These are phyloP conservation scores for Lactuca sativa DNA, from an alignment of 129 eudicot genomes.

Conservation along the genomic window DNA sequence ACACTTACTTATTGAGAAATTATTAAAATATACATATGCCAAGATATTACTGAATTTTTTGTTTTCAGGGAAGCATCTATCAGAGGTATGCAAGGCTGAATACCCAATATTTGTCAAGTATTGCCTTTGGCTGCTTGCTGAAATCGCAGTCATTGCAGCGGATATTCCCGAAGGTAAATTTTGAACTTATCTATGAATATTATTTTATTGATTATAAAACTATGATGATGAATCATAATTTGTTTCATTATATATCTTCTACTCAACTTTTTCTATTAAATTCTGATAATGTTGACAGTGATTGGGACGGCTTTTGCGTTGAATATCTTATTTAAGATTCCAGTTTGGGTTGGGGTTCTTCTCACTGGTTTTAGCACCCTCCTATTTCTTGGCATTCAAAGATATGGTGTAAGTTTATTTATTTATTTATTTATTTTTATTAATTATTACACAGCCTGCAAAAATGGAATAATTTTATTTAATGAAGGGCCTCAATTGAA, in stretches of 20 bases:
- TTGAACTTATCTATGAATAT: not conserved
- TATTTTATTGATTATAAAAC: not conserved
- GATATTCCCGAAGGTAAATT: conserved; percentile 74
- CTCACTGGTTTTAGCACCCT: conserved; percentile 88
- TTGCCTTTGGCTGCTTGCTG: conserved; percentile 52
- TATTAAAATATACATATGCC: not conserved
- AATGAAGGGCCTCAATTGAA: not conserved
- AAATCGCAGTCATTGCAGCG: conserved; percentile 54
- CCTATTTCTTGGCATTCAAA: conserved; percentile 83
- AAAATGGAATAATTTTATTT: not conserved
- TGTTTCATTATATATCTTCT: conserved; percentile 2
- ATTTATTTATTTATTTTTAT: too few relatives aligned
- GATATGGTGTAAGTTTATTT: conserved; percentile 67
- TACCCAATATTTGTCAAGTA: conserved; percentile 40
- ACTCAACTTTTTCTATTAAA: not conserved
- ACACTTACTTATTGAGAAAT: not conserved
- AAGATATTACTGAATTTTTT: not conserved
- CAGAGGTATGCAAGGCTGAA: conserved; percentile 52
- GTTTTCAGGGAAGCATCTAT: conserved; percentile 41
- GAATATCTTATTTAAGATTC: conserved; percentile 78
- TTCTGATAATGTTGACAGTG: conserved; percentile 43
- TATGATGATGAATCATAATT: not conserved
- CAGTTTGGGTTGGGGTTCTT: conserved; percentile 95
- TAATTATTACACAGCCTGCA: conserved; percentile 2
- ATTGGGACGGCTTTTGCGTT: conserved; percentile 97